These are phyloP conservation scores for Asterochloris sp. DNA, from an alignment of 139 green algal genomes.

Conservation along the genomic window DNA sequence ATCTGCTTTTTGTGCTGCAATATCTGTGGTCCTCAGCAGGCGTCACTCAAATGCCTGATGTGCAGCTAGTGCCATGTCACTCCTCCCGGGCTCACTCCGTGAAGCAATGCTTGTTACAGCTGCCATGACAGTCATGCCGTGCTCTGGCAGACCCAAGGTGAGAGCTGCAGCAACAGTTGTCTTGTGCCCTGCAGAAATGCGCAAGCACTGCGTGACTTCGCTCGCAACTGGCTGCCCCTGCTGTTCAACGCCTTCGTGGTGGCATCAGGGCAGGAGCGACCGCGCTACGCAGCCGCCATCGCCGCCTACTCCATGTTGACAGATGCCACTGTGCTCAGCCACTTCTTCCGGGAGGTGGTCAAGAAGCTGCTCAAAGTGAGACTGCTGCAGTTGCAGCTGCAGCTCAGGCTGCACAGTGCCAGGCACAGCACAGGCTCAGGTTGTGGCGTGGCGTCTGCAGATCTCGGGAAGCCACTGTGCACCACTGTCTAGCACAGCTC, in stretches of 20 bases:
- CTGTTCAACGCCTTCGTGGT: constrained; percentile 82
- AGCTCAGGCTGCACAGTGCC: too few relatives aligned
- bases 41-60: too few relatives aligned
- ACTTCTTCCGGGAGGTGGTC: constrained; percentile 70
- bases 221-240: constrained; percentile 80
- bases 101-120: too few relatives aligned
- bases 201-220: constrained; percentile 46
- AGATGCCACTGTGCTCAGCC: constrained; percentile 33
- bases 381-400: too few relatives aligned
- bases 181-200: constrained; percentile 39
- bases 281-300: constrained; percentile 51
- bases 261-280: constrained; percentile 42
- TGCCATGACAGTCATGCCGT: too few relatives aligned
- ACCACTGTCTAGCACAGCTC: background rate
- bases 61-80: too few relatives aligned
- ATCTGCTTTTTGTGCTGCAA: background rate
- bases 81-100: too few relatives aligned
- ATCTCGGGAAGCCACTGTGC: background rate
- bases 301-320: constrained; percentile 59
- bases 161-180: background rate
- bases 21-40: too few relatives aligned
- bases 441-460: too few relatives aligned
- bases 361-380: constrained; percentile 62
- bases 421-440: too few relatives aligned
- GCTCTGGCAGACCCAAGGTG: too few relatives aligned